A percentile compares a stretch with the other conserved stretches of the same genome.
These are phyloP conservation scores for Ophiocordyceps sinensis DNA, from an alignment of 2,329 filamentous ascomycete species.

Conservation along the genomic window DNA sequence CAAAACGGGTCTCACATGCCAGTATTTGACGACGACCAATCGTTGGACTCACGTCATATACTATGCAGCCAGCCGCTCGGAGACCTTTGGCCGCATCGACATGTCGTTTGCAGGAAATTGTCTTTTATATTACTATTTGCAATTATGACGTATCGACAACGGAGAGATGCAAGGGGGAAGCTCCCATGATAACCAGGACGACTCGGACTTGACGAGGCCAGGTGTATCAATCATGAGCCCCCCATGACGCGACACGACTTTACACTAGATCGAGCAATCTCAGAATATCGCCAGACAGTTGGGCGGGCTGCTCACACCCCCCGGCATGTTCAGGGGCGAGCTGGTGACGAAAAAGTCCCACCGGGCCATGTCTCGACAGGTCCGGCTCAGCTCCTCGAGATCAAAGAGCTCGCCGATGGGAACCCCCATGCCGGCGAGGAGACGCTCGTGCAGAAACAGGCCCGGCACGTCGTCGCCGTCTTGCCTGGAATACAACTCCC, in stretches of 20 bases:
- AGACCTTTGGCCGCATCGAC: too few species aligned
- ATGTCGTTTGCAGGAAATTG: too few species aligned
- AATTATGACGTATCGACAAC: too few species aligned
- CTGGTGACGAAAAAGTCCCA: constrained; percentile 36
- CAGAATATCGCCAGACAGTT: constrained; percentile 28
- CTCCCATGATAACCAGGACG: too few species aligned
- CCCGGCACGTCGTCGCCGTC: constrained; percentile 6
- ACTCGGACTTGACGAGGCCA: too few species aligned
- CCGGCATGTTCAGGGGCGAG: constrained; percentile 31
- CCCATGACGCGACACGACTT: background rate
- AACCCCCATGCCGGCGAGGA: constrained; percentile 33
- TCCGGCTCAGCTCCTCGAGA: constrained; percentile 21
- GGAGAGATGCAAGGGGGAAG: too few species aligned
- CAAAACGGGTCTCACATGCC: too few species aligned
- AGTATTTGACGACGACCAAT: too few species aligned
- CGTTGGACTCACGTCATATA: too few species aligned
- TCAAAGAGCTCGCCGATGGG: constrained; percentile 23
- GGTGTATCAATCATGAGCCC: background rate
- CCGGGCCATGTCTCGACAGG: constrained; percentile 34
- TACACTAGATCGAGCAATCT: background rate
- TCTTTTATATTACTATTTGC: too few species aligned
- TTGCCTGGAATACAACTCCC: constrained; percentile 14
- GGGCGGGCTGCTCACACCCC: constrained; percentile 28
- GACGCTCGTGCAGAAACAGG: constrained; percentile 28
- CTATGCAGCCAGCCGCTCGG: too few species aligned